Evolutionary conservation across 495 filamentous ascomycete species (phyloP).

Genomic region (Bacidia rubella): DNA sequence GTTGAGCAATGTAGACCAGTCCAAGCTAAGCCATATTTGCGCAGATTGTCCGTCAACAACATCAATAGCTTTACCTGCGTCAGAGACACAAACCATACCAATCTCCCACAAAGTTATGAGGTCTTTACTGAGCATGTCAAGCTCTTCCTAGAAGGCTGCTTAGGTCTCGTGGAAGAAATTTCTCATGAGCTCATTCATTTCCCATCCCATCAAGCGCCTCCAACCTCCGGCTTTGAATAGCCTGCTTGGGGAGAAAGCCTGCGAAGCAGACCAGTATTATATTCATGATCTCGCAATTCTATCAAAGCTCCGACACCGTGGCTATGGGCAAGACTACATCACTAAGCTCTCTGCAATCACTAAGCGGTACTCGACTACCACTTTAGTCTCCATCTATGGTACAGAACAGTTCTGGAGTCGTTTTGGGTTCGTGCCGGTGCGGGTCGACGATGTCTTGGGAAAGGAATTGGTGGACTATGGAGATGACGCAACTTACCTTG

Average conservation of each 20-base stretch:
- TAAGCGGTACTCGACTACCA: conserved; percentile 16
- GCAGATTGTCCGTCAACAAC: conserved; percentile 8
- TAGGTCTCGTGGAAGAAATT: conserved; percentile 17
- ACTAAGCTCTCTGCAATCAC: conserved; percentile 11
- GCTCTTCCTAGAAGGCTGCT: conserved; percentile 24
- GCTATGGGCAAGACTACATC: conserved; percentile 16
- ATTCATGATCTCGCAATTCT: conserved; percentile 27
- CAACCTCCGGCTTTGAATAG: conserved; percentile 24
- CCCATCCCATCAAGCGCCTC: conserved; percentile 23
- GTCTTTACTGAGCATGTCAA: conserved; percentile 22
- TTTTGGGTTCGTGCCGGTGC: conserved; percentile 21
- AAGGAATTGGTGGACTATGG: conserved; percentile 22
- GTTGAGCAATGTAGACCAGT: neutral
- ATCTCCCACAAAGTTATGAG: conserved; percentile 19
- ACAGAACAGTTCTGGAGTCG: conserved; percentile 22
- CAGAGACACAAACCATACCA: conserved; percentile 18
- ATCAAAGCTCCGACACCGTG: conserved; percentile 17
- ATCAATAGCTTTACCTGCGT: conserved; percentile 17
- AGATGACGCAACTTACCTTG: conserved; percentile 19
- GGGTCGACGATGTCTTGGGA: conserved; percentile 13
- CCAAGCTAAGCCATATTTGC: neutral
- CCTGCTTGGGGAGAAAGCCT: conserved; percentile 18
- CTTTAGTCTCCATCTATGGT: conserved; percentile 26
- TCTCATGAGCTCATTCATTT: conserved; percentile 18
- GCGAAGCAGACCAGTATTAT: conserved; percentile 25